Percentiles rank a stretch among this genome's conserved stretches.
phyloP scores from a whole-genome alignment of 1,284 basidiomycete genomes.

The Stereum hirsutum region DNA sequence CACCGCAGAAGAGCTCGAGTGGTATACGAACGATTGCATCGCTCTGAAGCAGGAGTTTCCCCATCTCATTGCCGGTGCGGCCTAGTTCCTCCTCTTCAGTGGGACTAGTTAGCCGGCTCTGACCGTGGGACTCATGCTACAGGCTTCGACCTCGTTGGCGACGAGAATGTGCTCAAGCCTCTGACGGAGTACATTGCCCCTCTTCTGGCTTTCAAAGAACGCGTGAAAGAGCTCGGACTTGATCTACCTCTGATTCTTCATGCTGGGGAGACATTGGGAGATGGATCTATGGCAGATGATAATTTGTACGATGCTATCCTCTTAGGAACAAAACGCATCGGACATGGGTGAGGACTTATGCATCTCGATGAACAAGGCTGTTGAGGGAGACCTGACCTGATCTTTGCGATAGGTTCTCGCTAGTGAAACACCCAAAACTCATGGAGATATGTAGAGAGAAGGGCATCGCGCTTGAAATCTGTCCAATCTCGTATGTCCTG shows the following conservation, averaged over 20 bases:
- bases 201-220: constrained; percentile 50
- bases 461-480: constrained; percentile 60
- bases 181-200: constrained; percentile 57
- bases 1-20: constrained; percentile 47
- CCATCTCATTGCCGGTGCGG: constrained; percentile 55
- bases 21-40: constrained; percentile 69
- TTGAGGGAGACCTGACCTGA: background rate
- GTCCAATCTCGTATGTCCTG: constrained; percentile 52
- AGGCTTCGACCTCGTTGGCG: constrained; percentile 78
- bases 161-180: constrained; percentile 57
- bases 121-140: too few species aligned
- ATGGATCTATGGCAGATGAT: constrained; percentile 58
- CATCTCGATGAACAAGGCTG: background rate
- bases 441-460: constrained; percentile 57
- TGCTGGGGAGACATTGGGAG: constrained; percentile 71
- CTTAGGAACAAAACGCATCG: constrained; percentile 70
- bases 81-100: background rate
- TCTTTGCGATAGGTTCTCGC: constrained; percentile 42
- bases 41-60: constrained; percentile 67
- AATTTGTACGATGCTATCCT: constrained; percentile 77
- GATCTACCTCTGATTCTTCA: constrained; percentile 76
- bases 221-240: constrained; percentile 46
- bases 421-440: constrained; percentile 65
- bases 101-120: background rate
- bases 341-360: constrained; percentile 49